These are phyloP conservation scores for Tillandsia leiboldiana DNA, from an alignment of 176 grass and related monocot genomes.

Conservation along the genomic window DNA sequence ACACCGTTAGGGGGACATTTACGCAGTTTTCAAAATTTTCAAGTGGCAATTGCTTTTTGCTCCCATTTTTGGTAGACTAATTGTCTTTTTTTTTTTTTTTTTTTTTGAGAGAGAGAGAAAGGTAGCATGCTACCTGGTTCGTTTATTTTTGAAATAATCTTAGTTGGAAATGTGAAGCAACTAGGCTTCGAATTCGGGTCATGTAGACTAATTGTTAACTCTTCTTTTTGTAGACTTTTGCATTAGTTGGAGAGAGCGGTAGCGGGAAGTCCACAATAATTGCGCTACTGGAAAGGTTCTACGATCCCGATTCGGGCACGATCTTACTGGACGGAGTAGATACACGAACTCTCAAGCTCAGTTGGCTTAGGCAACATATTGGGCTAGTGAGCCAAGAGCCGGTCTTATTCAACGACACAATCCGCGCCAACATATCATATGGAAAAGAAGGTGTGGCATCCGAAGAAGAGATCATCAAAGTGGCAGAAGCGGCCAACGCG, in stretches of 20 bases:
- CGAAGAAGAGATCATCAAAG: constrained; percentile 58
- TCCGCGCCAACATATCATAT: constrained; percentile 65
- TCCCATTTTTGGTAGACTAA: no score
- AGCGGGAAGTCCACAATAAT: constrained; percentile 66
- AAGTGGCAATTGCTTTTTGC: no score
- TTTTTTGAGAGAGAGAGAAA: no score
- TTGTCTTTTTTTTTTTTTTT: background rate
- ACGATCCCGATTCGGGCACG: constrained; percentile 51
- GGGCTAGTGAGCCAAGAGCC: constrained; percentile 75
- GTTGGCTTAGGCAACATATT: constrained; percentile 60
- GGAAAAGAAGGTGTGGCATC: constrained; percentile 56
- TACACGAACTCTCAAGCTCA: constrained; percentile 35
- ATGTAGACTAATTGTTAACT: background rate
- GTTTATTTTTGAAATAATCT: no score
- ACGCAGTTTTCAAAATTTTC: no score
- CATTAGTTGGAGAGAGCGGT: constrained; percentile 73
- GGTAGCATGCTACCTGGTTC: no score
- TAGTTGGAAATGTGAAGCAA: no score
- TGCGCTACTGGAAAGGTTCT: constrained; percentile 66
- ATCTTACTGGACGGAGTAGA: constrained; percentile 52
- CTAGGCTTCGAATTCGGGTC: no score
- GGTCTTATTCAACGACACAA: constrained; percentile 57
- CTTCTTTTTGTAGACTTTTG: constrained; percentile 37
- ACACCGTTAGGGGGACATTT: no score
- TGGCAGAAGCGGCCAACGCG: constrained; percentile 51